Conservation (phyloP, 768 basidiomycete species). For the Agaricus bisporus region DNA sequence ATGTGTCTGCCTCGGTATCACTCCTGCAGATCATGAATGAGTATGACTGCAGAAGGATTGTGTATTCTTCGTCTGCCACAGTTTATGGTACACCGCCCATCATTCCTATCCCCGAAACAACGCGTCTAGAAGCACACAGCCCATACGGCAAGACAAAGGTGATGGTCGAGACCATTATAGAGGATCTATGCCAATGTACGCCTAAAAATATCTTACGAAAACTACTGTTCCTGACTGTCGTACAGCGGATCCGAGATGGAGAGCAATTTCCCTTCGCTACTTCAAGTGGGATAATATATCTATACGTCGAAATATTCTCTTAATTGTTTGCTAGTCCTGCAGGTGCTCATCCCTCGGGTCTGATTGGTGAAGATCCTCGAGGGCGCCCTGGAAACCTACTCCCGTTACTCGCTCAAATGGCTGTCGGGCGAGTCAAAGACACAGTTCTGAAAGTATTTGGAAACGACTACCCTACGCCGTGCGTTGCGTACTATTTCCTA, state of each 20-base stretch:
- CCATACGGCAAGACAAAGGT: constrained; percentile 97
- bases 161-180: constrained; percentile 85
- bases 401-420: constrained; percentile 92
- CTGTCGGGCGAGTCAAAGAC: constrained; percentile 78
- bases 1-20: constrained; percentile 82
- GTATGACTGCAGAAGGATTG: constrained; percentile 78
- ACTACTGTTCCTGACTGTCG: constrained; percentile 3
- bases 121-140: constrained; percentile 81
- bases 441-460: constrained; percentile 80
- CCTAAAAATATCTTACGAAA: neutral
- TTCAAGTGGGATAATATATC: constrained; percentile 70
- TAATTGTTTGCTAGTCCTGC: constrained; percentile 59
- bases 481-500: constrained; percentile 19
- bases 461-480: constrained; percentile 95
- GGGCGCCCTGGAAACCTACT: constrained; percentile 94
- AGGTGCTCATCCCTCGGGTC: constrained; percentile 95
- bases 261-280: constrained; percentile 85
- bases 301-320: neutral
- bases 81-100: constrained; percentile 92
- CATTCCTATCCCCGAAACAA: constrained; percentile 93
- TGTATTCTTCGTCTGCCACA: constrained; percentile 97
- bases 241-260: constrained; percentile 69
- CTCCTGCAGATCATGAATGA: constrained; percentile 85
- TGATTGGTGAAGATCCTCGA: constrained; percentile 93
- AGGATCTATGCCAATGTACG: constrained; percentile 80